Evolutionary conservation across 2,329 filamentous ascomycete species (phyloP), one percentile per base, ranked within the genome.

Genomic region (Blumeria graminis): DNA sequence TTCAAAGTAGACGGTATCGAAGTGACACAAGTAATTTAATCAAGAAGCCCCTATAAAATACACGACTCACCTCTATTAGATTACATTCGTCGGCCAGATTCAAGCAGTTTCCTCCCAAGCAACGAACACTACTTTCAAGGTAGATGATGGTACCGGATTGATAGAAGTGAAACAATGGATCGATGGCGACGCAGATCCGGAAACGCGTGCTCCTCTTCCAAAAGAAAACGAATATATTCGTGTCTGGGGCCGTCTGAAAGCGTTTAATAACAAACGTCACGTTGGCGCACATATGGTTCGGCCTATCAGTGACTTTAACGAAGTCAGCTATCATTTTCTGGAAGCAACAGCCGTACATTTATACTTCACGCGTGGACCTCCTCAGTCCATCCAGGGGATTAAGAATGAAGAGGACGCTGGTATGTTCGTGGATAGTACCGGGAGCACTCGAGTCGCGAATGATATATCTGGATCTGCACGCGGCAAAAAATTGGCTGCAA

Each of bases 71-170:
- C 6, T 16, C 39, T 55, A 45, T 43, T 76, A 90, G 71, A 73
- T 93, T 60, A 90, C 85, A 34, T 82, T 96, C 62, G 80, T 98
- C 59, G 92, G 86, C 55, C 90, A 95, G 74, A 82, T 98, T 63
- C 86, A 88, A 67, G 81, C 81, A 70, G 81, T 95, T 69, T 84
- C 80, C 66, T 76, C 78, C n/a, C 87, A 94, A 71, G 78, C 83
- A 43, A 95, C 90, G 62, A 93, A 94, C 71, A 81, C 88, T 62
- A 94, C 86, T 50, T 94, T 93, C 76, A 85, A 82, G 65, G 74
- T 98, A 64, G 92, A 98, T 70, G 92, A 98, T 69, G 92, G 92
- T 67, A 98, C 93, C 0, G 89, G 87, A 58, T 76, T 81, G 59
- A 82, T 95, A 63, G 93, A 98, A 69, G 89, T 87, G 62, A 93